Base-by-base conservation (phyloP, 208 protist species). In the Herpetomonas muscarum region DNA sequence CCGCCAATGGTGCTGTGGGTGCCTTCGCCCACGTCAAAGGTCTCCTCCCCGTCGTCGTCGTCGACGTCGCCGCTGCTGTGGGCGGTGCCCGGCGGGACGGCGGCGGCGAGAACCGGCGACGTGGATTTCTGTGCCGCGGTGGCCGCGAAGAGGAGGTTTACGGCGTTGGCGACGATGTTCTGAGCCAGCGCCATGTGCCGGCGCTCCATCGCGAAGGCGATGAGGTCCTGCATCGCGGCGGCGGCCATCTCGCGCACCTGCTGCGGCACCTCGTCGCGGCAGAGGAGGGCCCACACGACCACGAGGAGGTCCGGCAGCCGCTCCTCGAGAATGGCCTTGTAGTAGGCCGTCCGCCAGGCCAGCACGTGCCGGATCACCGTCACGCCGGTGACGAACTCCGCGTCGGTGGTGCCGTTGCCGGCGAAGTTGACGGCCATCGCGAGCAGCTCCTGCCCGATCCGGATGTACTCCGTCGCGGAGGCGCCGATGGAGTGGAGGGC, bases 171-270 rank as follows among this genome's bases (percentile, higher is more conserved):
- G 2, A 92, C 60, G 15, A 87, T 32, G 28, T 74, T 79, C 58
- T 83, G 72, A n/a, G 82, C 70, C n/a, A 61, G 52, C 13, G 68
- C 61, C 10, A 62, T 42, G 53, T 71, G 66, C 15, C 56, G 49
- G 48, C 72, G 58, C 61, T 79, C 63, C 37, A 92, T 34, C 1
- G 69, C 74, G 3, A 84, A 52, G 10, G 66, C 55, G 65, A 92
- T 81, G 12, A 86, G 63, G 15, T 71, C 73, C 46, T 77, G 70
- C 57, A 88, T 60, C 13, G 78, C 69, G 12, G 62, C 75, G 29
- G 76, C 85, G 10, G 78, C 79, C 5, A 87, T 42, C 36, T 92
- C 81, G 24, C 79, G 65, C 49, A 92, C 41, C 37, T 64, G 45
- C 1, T 51, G 67, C 24, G 61, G 70, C 44, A 70, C 53, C 22